Evolutionary conservation across 2,329 filamentous ascomycete species (phyloP).

Genomic region (Colletotrichum somersetense): DNA sequence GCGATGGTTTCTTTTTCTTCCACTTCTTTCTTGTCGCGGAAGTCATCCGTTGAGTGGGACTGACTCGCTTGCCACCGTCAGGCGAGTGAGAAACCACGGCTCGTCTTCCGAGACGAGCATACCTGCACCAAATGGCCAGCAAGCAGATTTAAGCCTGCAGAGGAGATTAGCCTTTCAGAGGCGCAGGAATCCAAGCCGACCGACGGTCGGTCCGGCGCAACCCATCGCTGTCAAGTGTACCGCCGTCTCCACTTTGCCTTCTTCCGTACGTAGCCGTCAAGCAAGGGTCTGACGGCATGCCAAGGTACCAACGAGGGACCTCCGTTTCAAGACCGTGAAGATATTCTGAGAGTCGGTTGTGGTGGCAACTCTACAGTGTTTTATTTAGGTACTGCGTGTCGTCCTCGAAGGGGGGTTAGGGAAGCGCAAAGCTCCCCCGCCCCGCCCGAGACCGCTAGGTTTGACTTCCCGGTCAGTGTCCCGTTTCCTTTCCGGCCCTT

Average conservation of each 20-base stretch:
- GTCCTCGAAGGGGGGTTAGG: not conserved
- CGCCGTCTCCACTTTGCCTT: too few species aligned
- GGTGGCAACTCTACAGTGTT: not conserved
- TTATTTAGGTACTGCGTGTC: constrained; percentile 17
- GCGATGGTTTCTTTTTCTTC: not conserved
- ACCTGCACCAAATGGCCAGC: not conserved
- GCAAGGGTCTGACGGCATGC: too few species aligned
- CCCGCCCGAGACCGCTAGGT: constrained; percentile 10
- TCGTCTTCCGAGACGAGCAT: not conserved
- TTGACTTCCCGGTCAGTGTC: constrained; percentile 13
- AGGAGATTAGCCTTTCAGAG: too few species aligned
- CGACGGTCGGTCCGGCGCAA: too few species aligned
- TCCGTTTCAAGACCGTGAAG: too few species aligned
- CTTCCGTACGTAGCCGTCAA: too few species aligned
- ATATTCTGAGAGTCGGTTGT: too few species aligned
- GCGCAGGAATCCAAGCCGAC: too few species aligned
- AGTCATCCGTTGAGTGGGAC: not conserved
- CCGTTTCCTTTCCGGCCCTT: constrained; percentile 19
- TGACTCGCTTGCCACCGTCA: not conserved
- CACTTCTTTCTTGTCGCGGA: too few species aligned
- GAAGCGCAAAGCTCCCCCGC: not conserved
- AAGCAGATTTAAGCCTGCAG: too few species aligned
- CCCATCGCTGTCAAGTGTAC: too few species aligned
- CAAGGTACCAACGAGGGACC: too few species aligned
- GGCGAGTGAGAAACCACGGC: not conserved